Percentiles rank a stretch among this genome's conserved stretches.
phyloP scores from a whole-genome alignment of 1,284 basidiomycete species.

The Naganishia liquefaciens region DNA sequence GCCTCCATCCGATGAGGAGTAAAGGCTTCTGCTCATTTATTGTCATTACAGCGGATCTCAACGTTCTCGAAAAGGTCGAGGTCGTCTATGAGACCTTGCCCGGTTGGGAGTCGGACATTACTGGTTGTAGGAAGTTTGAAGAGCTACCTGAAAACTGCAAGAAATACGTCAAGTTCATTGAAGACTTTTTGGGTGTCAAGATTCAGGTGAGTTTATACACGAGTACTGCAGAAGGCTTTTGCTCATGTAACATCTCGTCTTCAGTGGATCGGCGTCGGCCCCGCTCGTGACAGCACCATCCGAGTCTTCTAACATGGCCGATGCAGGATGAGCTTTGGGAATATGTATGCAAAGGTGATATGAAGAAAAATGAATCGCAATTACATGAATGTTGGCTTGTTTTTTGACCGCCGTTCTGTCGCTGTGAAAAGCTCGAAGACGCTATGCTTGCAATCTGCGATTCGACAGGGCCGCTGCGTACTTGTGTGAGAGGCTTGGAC shows the following conservation, averaged over 20 bases:
- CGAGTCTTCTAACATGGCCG: constrained; percentile 27
- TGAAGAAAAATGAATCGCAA: neutral
- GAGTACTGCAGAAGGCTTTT: constrained; percentile 54
- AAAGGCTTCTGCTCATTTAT: neutral
- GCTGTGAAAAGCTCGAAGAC: neutral
- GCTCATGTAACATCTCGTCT: neutral
- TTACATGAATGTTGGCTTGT: neutral
- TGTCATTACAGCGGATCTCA: constrained; percentile 70
- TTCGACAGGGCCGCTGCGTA: too few species aligned
- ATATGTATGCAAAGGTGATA: constrained; percentile 1
- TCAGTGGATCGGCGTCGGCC: constrained; percentile 52
- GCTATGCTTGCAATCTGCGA: neutral
- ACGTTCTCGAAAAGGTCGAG: constrained; percentile 74
- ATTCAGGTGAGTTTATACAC: constrained; percentile 79
- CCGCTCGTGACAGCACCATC: constrained; percentile 51
- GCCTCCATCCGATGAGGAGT: constrained; percentile 39
- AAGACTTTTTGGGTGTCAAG: constrained; percentile 77
- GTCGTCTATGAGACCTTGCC: constrained; percentile 88
- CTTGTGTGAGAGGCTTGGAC: too few species aligned
- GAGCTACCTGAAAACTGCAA: constrained; percentile 82
- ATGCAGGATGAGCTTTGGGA: too few species aligned
- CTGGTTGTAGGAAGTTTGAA: constrained; percentile 66
- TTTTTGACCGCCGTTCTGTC: neutral
- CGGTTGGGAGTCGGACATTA: constrained; percentile 87
- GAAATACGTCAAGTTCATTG: constrained; percentile 86